These are phyloP conservation scores for Tagetes patula DNA, from an alignment of 129 eudicot species.

Conservation along the genomic window DNA sequence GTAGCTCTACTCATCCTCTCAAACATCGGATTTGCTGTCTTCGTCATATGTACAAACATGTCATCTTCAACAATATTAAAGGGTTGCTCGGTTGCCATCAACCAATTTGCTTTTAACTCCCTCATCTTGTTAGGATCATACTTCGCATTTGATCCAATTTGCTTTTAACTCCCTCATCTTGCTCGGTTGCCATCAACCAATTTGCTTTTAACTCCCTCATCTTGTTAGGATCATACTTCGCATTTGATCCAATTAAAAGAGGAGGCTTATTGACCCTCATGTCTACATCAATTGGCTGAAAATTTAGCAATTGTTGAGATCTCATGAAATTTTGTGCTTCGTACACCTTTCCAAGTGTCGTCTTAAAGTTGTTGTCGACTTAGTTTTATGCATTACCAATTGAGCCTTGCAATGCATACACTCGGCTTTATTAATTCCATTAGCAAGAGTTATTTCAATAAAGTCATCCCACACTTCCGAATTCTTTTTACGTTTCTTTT, in stretches of 20 bases:
- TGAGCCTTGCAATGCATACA: too few relatives aligned
- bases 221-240: constrained; percentile 15
- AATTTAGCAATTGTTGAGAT: not conserved
- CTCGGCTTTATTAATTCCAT: too few relatives aligned
- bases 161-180: too few relatives aligned
- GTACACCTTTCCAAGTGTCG: not conserved
- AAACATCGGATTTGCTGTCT: not conserved
- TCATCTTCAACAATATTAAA: constrained; percentile 16
- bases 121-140: too few relatives aligned
- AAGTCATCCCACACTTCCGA: not conserved
- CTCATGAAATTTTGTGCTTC: not conserved
- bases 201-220: constrained; percentile 27
- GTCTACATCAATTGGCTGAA: not conserved
- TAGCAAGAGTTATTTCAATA: not conserved
- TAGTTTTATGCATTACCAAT: too few relatives aligned
- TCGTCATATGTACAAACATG: constrained; percentile 8
- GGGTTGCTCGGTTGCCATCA: too few relatives aligned
- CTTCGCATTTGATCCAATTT: too few relatives aligned
- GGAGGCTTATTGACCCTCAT: not conserved
- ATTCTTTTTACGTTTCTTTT: not conserved
- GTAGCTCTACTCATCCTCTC: not conserved
- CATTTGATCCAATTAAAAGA: not conserved
- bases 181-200: too few relatives aligned
- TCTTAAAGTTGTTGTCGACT: too few relatives aligned
- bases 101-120: too few relatives aligned